A percentile compares a stretch with the other conserved stretches of the same genome.
phyloP scores from a whole-genome alignment of 2,329 filamentous ascomycete genomes.

The Arthroderma uncinatum region DNA sequence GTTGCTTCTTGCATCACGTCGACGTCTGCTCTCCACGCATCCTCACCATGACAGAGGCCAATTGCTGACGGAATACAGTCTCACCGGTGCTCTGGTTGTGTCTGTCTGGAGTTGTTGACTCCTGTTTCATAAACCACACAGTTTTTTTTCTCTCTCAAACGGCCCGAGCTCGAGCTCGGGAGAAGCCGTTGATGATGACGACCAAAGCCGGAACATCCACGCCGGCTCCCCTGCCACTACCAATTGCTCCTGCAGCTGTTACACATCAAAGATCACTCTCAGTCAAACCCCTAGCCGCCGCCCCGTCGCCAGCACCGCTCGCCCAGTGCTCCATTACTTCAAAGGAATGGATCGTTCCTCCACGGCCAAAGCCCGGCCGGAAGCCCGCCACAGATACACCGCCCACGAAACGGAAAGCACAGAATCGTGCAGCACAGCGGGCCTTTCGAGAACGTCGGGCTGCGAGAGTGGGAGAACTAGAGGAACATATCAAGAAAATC shows the following conservation, averaged over 20 bases:
- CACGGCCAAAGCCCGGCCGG: constrained; percentile 81
- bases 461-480: constrained; percentile 67
- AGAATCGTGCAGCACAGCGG: constrained; percentile 83
- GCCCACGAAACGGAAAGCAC: constrained; percentile 74
- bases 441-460: constrained; percentile 88
- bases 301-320: constrained; percentile 27
- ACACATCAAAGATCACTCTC: constrained; percentile 24
- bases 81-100: not conserved
- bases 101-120: not conserved
- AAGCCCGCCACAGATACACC: constrained; percentile 95
- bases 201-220: constrained; percentile 29
- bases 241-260: constrained; percentile 22
- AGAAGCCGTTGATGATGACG: not conserved
- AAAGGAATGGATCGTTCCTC: constrained; percentile 77
- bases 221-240: constrained; percentile 28
- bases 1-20: not conserved
- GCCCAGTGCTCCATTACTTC: constrained; percentile 52
- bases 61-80: not conserved
- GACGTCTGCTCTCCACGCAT: not conserved
- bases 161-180: not conserved
- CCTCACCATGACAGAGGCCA: not conserved
- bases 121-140: not conserved
- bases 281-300: constrained; percentile 27
- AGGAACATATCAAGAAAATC: constrained; percentile 40
- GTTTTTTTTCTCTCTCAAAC: not conserved